Percentiles rank a stretch among this genome's conserved stretches.
These are phyloP conservation scores for Aspergillus heteromorphus DNA, from an alignment of 495 filamentous ascomycete species.

Conservation along the genomic window DNA sequence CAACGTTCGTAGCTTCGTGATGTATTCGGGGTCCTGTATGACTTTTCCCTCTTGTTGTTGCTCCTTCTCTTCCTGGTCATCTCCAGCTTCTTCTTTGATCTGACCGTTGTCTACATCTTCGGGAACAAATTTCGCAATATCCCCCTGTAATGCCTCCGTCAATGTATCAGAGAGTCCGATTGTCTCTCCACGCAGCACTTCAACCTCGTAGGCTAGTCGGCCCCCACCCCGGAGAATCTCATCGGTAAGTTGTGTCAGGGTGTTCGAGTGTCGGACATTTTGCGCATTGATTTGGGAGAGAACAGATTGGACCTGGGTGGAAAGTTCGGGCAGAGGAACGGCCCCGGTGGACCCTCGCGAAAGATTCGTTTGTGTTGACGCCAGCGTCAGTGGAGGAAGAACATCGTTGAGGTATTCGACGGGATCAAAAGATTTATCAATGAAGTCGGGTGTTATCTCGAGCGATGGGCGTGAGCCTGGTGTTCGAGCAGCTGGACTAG, in stretches of 20 bases:
- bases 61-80: conserved; percentile 9
- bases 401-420: conserved; percentile 74
- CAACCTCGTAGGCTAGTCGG: conserved; percentile 89
- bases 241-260: conserved; percentile 82
- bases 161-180: conserved; percentile 70
- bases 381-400: conserved; percentile 53
- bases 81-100: neutral
- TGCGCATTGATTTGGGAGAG: conserved; percentile 85
- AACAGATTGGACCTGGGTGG: conserved; percentile 73
- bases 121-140: conserved; percentile 65
- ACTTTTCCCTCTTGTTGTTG: conserved; percentile 12
- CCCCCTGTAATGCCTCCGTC: conserved; percentile 60
- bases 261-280: conserved; percentile 74
- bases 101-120: conserved; percentile 28
- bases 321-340: conserved; percentile 69
- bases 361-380: conserved; percentile 36
- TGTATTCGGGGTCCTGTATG: conserved; percentile 57
- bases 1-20: conserved; percentile 74
- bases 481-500: conserved; percentile 15
- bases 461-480: conserved; percentile 52
- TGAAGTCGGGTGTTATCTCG: conserved; percentile 55
- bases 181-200: conserved; percentile 83
- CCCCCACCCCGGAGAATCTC: conserved; percentile 86
- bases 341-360: conserved; percentile 35
- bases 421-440: conserved; percentile 68